Conservation (phyloP, 1,284 basidiomycete species). For the Stereum hirsutum region DNA sequence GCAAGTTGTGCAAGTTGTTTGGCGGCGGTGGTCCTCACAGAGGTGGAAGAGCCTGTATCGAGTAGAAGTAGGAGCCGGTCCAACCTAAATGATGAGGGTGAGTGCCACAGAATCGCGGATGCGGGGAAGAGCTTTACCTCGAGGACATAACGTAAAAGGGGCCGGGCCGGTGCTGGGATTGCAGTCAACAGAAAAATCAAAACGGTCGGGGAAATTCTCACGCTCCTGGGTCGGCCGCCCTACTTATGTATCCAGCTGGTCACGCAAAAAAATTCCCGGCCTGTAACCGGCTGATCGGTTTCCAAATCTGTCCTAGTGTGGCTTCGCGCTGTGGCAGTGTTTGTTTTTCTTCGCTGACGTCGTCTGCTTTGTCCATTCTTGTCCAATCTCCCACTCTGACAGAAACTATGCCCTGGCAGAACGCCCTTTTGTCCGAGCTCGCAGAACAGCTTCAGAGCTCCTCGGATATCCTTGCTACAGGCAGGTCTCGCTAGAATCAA, state of each 20-base stretch:
- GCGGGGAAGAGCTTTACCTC: constrained; percentile 33
- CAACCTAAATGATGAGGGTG: constrained; percentile 42
- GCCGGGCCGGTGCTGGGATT: constrained; percentile 31
- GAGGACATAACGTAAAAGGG: constrained; percentile 53
- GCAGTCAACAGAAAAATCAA: constrained; percentile 18
- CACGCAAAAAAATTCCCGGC: constrained; percentile 28
- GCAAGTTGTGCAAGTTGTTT: constrained; percentile 90
- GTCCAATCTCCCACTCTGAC: not conserved
- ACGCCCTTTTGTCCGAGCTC: not conserved
- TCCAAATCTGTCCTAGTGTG: constrained; percentile 13
- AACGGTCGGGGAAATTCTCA: constrained; percentile 31
- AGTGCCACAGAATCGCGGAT: not conserved
- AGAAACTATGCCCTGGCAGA: not conserved
- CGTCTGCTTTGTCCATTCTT: constrained; percentile 2
- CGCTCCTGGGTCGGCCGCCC: constrained; percentile 23
- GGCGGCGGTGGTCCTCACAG: constrained; percentile 83
- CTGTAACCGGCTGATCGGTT: constrained; percentile 21
- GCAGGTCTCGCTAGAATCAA: not conserved
- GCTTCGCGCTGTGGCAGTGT: constrained; percentile 9
- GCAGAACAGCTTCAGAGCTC: not conserved
- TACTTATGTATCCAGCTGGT: constrained; percentile 28
- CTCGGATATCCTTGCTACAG: constrained; percentile 1
- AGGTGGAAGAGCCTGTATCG: constrained; percentile 82
- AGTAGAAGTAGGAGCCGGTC: constrained; percentile 88
- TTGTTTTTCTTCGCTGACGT: constrained; percentile 7